These are phyloP conservation scores for Penicillium lividum DNA, from an alignment of 495 filamentous ascomycete genomes.

Conservation along the genomic window DNA sequence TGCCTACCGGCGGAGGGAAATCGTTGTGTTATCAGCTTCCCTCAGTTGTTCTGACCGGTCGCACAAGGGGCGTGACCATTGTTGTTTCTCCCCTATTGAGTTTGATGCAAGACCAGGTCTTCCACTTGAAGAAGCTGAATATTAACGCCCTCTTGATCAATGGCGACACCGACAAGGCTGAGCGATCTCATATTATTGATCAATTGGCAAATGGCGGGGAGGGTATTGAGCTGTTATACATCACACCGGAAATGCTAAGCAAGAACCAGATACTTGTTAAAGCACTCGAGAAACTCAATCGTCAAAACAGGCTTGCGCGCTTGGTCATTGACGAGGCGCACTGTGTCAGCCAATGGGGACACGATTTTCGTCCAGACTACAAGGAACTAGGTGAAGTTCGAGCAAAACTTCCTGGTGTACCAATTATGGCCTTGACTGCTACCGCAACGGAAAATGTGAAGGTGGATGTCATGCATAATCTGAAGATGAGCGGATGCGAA, in stretches of 20 bases:
- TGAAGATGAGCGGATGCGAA: constrained; percentile 74
- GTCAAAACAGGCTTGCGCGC: constrained; percentile 70
- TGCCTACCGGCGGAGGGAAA: constrained; percentile 98
- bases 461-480: constrained; percentile 82
- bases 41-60: constrained; percentile 77
- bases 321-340: constrained; percentile 98
- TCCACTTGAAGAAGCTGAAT: constrained; percentile 70
- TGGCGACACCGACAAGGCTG: constrained; percentile 60
- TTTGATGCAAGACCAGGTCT: constrained; percentile 94
- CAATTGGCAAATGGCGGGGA: constrained; percentile 66
- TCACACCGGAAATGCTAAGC: constrained; percentile 94
- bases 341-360: constrained; percentile 98
- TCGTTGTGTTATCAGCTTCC: constrained; percentile 96
- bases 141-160: constrained; percentile 79
- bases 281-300: constrained; percentile 62
- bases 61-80: constrained; percentile 82
- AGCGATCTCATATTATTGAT: constrained; percentile 60
- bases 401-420: constrained; percentile 68
- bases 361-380: constrained; percentile 98
- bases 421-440: constrained; percentile 91
- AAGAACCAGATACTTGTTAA: constrained; percentile 67
- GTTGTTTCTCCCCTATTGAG: constrained; percentile 94
- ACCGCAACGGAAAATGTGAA: constrained; percentile 94
- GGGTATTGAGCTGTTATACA: constrained; percentile 80
- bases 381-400: constrained; percentile 77